Percentiles rank a stretch among this genome's conserved stretches.
phyloP scores from a whole-genome alignment of 2,329 filamentous ascomycete species.

The Aureobasidium leucospermi region DNA sequence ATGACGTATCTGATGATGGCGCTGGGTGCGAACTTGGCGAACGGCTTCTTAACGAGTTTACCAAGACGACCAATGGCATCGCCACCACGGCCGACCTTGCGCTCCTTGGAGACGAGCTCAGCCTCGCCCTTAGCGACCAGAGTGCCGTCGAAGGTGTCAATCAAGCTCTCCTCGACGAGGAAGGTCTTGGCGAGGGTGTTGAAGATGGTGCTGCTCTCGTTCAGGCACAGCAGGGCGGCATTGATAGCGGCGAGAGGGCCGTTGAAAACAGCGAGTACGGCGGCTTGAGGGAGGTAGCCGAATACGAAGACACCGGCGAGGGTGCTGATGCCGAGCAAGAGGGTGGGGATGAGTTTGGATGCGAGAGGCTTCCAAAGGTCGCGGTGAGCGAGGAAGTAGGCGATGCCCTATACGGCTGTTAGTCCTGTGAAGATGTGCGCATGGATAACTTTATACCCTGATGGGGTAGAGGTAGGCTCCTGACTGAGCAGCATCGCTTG shows the following conservation, averaged over 20 bases:
- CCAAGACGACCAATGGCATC: conserved; percentile 51
- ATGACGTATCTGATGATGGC: conserved; percentile 71
- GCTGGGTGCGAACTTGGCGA: conserved; percentile 44
- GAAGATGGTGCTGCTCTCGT: conserved; percentile 43
- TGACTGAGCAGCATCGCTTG: conserved; percentile 64
- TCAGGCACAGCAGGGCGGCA: conserved; percentile 58
- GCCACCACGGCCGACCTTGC: conserved; percentile 56
- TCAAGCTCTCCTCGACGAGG: conserved; percentile 70
- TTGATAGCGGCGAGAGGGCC: conserved; percentile 73
- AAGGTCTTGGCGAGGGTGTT: conserved; percentile 58
- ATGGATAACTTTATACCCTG: conserved; percentile 44
- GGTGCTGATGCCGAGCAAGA: conserved; percentile 65
- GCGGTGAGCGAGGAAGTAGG: conserved; percentile 52
- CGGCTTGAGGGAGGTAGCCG: conserved; percentile 78
- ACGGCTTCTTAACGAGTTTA: conserved; percentile 48
- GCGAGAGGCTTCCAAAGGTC: conserved; percentile 53
- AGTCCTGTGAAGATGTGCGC: background rate
- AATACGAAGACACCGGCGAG: conserved; percentile 70
- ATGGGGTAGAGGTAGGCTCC: conserved; percentile 81
- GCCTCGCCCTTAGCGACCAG: conserved; percentile 49
- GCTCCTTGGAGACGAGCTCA: conserved; percentile 63
- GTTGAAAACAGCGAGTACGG: conserved; percentile 74
- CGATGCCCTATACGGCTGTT: conserved; percentile 44
- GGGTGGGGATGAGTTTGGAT: conserved; percentile 51
- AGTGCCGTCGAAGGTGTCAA: conserved; percentile 81